Base-by-base conservation (phyloP, 495 filamentous ascomycete genomes). In the Annulohypoxylon moriforme region DNA sequence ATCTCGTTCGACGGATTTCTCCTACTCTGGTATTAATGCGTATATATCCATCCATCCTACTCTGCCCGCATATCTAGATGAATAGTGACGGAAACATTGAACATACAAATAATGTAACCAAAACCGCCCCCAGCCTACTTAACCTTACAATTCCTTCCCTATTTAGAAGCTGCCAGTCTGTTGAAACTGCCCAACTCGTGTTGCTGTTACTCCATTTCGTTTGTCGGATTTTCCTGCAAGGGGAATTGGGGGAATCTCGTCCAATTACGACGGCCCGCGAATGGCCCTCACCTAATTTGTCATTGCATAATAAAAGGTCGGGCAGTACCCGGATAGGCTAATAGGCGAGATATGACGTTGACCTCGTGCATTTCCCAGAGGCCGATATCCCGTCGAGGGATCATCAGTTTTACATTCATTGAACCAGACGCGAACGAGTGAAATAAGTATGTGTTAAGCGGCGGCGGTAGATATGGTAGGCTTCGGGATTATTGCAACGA, bases 221-320 rank as follows among this genome's bases (percentile, higher is more conserved):
- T 67, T 18, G 57, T 53, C 52, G 56, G 56, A 42, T 42, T 29
- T 36, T 46, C 50, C 71, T 73, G 71, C 62, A 73, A 73, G 66
- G 66, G 66, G 50, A 73, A 69, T n/a, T n/a, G n/a, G 33, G 24
- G 7, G 34, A 38, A 49, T 6, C 52, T 29, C 36, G 31, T 67
- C 66, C 65, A 62, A 73, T 69, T 40, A 49, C 53, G 13, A 14
- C 49, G 49, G 55, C 1, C 40, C 14, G 50, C 31, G 46, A 68
- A 68, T 44, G 52, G 25, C n/a, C 29, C 33, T 61, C 59, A 34
- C 57, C 34, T 38, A 62, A 66, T 62, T 50, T 61, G 62, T 50
- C 29, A 47, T 62, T 40, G 40, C 34, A 38, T 57, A 66, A 55
- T 55, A 36, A n/a, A n/a, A n/a, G n/a, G 44, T 63, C 52, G 64